Evolutionary conservation across 2,329 filamentous ascomycete genomes (phyloP).

Genomic region (Xylariomycetidae sp.): DNA sequence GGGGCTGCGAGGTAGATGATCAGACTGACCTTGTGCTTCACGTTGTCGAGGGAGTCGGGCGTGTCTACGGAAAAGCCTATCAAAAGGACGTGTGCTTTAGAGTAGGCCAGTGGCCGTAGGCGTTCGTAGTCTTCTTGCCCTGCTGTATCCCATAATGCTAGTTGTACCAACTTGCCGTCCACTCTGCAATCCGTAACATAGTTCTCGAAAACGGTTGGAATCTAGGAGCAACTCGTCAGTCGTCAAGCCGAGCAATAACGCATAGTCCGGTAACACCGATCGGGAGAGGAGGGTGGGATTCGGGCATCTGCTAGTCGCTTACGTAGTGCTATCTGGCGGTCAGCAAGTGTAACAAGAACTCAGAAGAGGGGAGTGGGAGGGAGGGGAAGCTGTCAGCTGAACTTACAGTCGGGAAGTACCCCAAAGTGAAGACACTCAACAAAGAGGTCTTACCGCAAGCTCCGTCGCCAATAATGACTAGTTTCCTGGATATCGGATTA

Average conservation of each 20-base stretch:
- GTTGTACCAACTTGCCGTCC: conserved; percentile 96
- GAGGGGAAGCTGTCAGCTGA: conserved; percentile 1
- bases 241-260: conserved; percentile 8
- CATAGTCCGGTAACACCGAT: conserved; percentile 1
- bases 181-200: conserved; percentile 99
- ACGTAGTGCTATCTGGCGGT: conserved; percentile 51
- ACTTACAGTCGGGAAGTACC: conserved; percentile 95
- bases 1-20: conserved; percentile 2
- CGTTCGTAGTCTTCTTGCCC: conserved; percentile 98
- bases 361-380: conserved; percentile 4
- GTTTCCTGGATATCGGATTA: conserved; percentile 23
- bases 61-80: conserved; percentile 95
- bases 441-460: conserved; percentile 98
- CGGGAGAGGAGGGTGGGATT: no score
- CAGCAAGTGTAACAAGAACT: conserved; percentile 18
- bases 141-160: conserved; percentile 98
- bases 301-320: conserved; percentile 29
- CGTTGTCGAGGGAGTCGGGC: conserved; percentile 94
- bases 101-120: conserved; percentile 88
- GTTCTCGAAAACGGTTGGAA: conserved; percentile 98
- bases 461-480: conserved; percentile 47
- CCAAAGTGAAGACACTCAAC: conserved; percentile 93
- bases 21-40: conserved; percentile 79
- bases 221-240: no score
- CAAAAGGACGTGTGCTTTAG: conserved; percentile 94